Conservation (phyloP, 805 yeast species). For the Candida ficus region DNA sequence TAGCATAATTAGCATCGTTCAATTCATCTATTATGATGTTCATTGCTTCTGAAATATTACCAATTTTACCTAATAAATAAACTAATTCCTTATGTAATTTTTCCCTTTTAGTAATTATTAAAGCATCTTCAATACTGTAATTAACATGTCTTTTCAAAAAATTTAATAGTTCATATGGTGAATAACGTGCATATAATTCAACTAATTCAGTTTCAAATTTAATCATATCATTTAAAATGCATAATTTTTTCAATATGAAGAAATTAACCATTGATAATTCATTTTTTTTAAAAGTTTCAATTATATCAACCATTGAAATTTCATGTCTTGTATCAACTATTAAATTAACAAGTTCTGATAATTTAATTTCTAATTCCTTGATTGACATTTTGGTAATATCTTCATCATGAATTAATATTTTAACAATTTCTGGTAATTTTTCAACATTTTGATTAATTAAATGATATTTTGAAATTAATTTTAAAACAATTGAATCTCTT, state of each 20-base stretch:
- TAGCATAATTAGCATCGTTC: conserved; percentile 76
- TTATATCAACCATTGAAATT: conserved; percentile 47
- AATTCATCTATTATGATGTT: conserved; percentile 70
- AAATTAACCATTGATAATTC: conserved; percentile 49
- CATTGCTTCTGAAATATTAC: conserved; percentile 73
- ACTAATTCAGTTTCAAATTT: conserved; percentile 64
- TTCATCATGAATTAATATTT: conserved; percentile 33
- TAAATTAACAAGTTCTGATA: conserved; percentile 44
- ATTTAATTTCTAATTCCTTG: conserved; percentile 19
- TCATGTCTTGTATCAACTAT: conserved; percentile 64
- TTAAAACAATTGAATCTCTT: conserved; percentile 49
- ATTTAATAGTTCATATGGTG: conserved; percentile 47
- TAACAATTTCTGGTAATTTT: conserved; percentile 47
- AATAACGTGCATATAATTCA: conserved; percentile 57
- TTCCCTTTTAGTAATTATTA: conserved; percentile 53
- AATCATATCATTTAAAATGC: conserved; percentile 45
- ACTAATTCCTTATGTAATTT: conserved; percentile 68
- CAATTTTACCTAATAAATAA: conserved; percentile 74
- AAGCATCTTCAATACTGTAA: conserved; percentile 66
- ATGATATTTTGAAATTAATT: conserved; percentile 58
- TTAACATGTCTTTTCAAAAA: conserved; percentile 57
- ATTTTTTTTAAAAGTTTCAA: conserved; percentile 37
- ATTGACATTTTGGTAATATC: conserved; percentile 36
- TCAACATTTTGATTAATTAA: conserved; percentile 46
- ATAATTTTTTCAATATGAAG: conserved; percentile 60